Base-by-base conservation (phyloP, 352 stramenopile species). In the Globisporangium cylindrosporum region DNA sequence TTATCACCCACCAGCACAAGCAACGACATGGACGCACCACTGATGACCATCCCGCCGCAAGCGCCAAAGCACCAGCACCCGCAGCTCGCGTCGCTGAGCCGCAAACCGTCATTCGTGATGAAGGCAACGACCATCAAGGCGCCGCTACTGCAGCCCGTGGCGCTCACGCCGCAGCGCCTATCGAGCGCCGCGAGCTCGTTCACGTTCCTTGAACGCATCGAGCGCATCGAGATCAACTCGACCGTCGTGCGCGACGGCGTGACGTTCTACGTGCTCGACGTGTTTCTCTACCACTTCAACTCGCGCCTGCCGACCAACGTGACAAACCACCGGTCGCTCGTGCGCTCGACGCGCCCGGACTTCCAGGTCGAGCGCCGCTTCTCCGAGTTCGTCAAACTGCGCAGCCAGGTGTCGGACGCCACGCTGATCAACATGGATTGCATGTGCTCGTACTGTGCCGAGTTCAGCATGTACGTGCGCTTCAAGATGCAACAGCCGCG, bases 401-500 rank as follows among this genome's bases (percentile, higher is more conserved):
- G 60, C 60, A 34, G 22, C n/a, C 60, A 66, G 29, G 25, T 55
- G 12, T 58, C n/a, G 22, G 20, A 34, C 20, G 9, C 8, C 18
- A 27, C 36, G 1, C n/a, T 18, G 14, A 3, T 36, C 20, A 66
- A 66, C 43, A 22, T 27, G 43, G 25, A 36, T n/a, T 43, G 41
- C 43, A 43, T 43, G 25, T 66, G 60, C 27, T 7, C 20, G 6
- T 53, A 66, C 60, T 66, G 60, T 25, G 25, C 38, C 60, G 43
- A 55, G 43, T 56, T 66, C 49, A 43, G 43, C 24, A 8, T 20
- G 20, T 66, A 66, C 43, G 36, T 66, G 60, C 60, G 43, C n/a
- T 88, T 87, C 67, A 78, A 73, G n/a, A 59, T 76, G 51, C 67
- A 78, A 4, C 79, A 91, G 71, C 82, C 82, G 27, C 70, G 77